Evolutionary conservation across 139 green algal genomes (phyloP).

Genomic region (Ettlia oleoabundans): DNA sequence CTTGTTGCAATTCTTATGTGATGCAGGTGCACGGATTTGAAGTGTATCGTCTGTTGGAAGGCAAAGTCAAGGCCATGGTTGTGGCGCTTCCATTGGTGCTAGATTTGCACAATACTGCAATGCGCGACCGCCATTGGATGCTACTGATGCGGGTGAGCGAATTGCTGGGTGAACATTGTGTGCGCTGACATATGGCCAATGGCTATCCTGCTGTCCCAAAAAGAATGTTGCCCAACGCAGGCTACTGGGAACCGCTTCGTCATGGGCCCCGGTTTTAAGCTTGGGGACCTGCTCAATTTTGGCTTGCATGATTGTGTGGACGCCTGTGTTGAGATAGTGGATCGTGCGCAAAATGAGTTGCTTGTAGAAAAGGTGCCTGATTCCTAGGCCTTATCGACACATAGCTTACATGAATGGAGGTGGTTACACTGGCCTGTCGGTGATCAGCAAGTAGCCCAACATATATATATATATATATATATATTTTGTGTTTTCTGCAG

Average conservation of each 20-base stretch:
- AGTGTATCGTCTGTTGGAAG: slow-evolving; percentile 85
- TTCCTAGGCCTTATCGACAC: neutral
- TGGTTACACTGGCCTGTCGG: neutral
- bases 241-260: slow-evolving; percentile 85
- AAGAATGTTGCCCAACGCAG: slow-evolving; percentile 28
- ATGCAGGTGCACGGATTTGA: slow-evolving; percentile 76
- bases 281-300: slow-evolving; percentile 86
- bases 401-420: neutral
- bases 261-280: slow-evolving; percentile 84
- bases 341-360: slow-evolving; percentile 88
- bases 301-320: slow-evolving; percentile 90
- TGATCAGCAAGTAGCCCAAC: neutral
- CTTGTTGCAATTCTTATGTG: neutral
- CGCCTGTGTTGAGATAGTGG: slow-evolving; percentile 88
- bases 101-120: slow-evolving; percentile 89
- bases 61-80: slow-evolving; percentile 84
- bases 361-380: slow-evolving; percentile 60
- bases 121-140: slow-evolving; percentile 91
- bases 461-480: no score
- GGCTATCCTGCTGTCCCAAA: neutral
- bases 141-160: slow-evolving; percentile 74
- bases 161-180: neutral
- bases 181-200: neutral
- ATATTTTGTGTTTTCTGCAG: neutral
- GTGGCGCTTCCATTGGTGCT: slow-evolving; percentile 85